Percentiles rank a stretch among this genome's conserved stretches.
Evolutionary conservation across 177 flowering plant genomes (phyloP).

Genomic region (Vitis hybrid): DNA sequence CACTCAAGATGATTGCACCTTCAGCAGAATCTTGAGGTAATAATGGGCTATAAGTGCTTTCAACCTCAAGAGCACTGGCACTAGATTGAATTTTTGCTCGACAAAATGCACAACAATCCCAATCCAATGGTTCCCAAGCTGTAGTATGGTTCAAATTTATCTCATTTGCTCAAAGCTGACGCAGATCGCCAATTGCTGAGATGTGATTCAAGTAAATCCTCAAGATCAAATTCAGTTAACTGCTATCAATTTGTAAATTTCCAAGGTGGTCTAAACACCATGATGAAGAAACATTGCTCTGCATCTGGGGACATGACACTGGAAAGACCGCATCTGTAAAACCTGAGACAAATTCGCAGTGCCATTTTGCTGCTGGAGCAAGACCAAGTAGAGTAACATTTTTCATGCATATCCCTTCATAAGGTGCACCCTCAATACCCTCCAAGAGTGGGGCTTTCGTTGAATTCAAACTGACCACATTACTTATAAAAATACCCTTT

Average conservation of each 20-base stretch:
- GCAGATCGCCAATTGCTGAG: too few relatives aligned
- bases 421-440: slow-evolving; percentile 72
- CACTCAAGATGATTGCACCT: too few relatives aligned
- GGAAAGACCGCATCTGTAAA: slow-evolving; percentile 52
- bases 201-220: too few relatives aligned
- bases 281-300: slow-evolving; percentile 36
- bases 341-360: slow-evolving; percentile 74
- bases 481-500: slow-evolving; percentile 61
- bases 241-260: neutral
- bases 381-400: slow-evolving; percentile 67
- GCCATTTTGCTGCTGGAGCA: slow-evolving; percentile 57
- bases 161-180: too few relatives aligned
- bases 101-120: too few relatives aligned
- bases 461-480: slow-evolving; percentile 59
- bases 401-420: slow-evolving; percentile 64
- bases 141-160: too few relatives aligned
- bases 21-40: too few relatives aligned
- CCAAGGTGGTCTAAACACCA: slow-evolving; percentile 31
- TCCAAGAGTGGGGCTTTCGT: slow-evolving; percentile 59
- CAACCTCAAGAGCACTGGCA: too few relatives aligned
- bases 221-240: too few relatives aligned
- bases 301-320: slow-evolving; percentile 63
- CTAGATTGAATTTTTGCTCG: too few relatives aligned
- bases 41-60: too few relatives aligned
- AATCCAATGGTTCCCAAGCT: too few relatives aligned